Conservation (phyloP, 208 protist species). For the Leishmania mexicana region DNA sequence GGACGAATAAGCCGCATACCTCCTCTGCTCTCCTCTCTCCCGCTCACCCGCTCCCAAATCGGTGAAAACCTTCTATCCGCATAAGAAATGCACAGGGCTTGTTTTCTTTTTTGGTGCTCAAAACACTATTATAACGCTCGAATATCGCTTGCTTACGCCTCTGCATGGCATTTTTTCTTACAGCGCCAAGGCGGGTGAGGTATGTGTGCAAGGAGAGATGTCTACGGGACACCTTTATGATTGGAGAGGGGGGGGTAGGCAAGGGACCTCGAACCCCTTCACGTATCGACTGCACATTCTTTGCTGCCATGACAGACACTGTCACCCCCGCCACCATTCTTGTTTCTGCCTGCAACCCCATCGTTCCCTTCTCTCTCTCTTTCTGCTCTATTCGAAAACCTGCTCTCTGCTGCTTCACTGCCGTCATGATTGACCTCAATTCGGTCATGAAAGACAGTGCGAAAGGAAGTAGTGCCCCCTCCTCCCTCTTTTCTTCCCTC, state of each 20-base stretch:
- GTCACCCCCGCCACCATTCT: neutral
- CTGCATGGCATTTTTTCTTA: neutral
- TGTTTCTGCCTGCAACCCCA: neutral
- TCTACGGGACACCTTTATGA: neutral
- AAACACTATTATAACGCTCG: neutral
- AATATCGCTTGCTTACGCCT: neutral
- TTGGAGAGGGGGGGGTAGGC: no score
- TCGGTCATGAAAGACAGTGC: neutral
- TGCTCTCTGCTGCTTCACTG: neutral
- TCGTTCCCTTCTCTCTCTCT: neutral
- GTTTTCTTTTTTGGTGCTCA: neutral
- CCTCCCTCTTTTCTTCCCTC: neutral
- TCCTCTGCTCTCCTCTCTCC: neutral
- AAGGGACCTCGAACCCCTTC: neutral
- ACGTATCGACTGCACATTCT: neutral
- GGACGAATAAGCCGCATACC: neutral
- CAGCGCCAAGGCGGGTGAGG: neutral
- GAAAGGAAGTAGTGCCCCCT: neutral
- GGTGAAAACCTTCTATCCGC: neutral
- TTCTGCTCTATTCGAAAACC: neutral
- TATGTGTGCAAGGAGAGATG: neutral
- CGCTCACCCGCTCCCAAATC: neutral
- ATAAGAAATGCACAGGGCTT: neutral
- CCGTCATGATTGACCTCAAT: neutral
- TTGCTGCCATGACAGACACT: neutral